Conservation (phyloP, 257 asterid genomes). For the Datura wrightii region DNA sequence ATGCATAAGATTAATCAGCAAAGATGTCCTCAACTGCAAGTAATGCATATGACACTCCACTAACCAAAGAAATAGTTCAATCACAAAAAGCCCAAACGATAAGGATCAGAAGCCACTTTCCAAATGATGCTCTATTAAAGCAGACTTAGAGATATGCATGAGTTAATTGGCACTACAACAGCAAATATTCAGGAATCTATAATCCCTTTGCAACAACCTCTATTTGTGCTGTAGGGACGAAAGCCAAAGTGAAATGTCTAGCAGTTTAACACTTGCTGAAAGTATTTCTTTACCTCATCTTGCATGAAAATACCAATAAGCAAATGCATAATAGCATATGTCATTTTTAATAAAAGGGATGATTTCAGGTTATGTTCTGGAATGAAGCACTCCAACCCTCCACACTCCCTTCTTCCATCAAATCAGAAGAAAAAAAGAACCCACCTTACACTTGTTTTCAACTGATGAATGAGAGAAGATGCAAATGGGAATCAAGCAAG, state of each 20-base stretch:
- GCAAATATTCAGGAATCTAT: neutral
- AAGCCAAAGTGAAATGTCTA: neutral
- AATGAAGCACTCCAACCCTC: neutral
- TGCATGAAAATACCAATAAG: neutral
- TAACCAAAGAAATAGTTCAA: slow-evolving; percentile 4
- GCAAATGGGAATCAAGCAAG: slow-evolving; percentile 13
- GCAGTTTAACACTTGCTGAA: slow-evolving; percentile 10
- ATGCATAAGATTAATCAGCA: neutral
- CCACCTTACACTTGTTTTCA: neutral
- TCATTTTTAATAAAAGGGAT: neutral
- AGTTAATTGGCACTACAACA: neutral
- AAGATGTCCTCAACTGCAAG: neutral
- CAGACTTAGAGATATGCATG: too few relatives aligned
- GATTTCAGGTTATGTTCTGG: neutral
- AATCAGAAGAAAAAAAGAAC: neutral
- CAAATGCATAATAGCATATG: neutral
- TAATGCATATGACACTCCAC: neutral
- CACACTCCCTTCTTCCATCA: neutral
- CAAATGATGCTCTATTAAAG: too few relatives aligned
- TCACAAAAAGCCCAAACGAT: neutral
- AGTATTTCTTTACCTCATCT: neutral
- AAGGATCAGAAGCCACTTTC: neutral
- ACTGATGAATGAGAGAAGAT: neutral
- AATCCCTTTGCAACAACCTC: slow-evolving; percentile 9
- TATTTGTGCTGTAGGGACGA: neutral